phyloP scores from a whole-genome alignment of 1,284 basidiomycete genomes.

The Cutaneotrichosporon arboriforme region DNA sequence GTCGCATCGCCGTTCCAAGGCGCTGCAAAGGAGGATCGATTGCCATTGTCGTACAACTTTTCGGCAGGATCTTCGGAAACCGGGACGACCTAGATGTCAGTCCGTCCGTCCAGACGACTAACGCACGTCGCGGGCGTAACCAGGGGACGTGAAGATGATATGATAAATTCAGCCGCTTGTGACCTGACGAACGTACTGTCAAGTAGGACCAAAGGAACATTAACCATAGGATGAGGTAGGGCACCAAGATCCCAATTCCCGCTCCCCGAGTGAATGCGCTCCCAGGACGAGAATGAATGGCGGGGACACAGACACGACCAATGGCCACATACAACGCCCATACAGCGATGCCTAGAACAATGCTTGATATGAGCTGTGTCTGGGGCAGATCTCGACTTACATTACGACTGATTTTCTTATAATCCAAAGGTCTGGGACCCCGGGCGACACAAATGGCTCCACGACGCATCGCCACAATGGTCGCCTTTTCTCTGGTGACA shows the following conservation, averaged over 20 bases:
- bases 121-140: slow-evolving; percentile 62
- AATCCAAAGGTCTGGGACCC: slow-evolving; percentile 19
- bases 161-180: slow-evolving; percentile 8
- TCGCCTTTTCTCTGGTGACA: background rate
- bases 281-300: slow-evolving; percentile 52
- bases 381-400: slow-evolving; percentile 14
- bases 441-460: background rate
- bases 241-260: slow-evolving; percentile 58
- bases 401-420: slow-evolving; percentile 27
- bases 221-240: slow-evolving; percentile 59
- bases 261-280: slow-evolving; percentile 52
- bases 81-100: background rate
- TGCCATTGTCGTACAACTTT: background rate
- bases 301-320: slow-evolving; percentile 59
- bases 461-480: background rate
- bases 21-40: background rate
- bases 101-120: background rate
- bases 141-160: slow-evolving; percentile 62
- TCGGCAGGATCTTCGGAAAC: background rate
- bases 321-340: slow-evolving; percentile 63
- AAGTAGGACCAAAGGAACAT: slow-evolving; percentile 68
- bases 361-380: slow-evolving; percentile 13
- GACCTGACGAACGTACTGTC: slow-evolving; percentile 51
- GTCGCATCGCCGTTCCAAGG: too few relatives aligned
- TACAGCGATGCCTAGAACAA: slow-evolving; percentile 30